Conservation (phyloP, 2,329 filamentous ascomycete genomes). For the Ilyonectria robusta region DNA sequence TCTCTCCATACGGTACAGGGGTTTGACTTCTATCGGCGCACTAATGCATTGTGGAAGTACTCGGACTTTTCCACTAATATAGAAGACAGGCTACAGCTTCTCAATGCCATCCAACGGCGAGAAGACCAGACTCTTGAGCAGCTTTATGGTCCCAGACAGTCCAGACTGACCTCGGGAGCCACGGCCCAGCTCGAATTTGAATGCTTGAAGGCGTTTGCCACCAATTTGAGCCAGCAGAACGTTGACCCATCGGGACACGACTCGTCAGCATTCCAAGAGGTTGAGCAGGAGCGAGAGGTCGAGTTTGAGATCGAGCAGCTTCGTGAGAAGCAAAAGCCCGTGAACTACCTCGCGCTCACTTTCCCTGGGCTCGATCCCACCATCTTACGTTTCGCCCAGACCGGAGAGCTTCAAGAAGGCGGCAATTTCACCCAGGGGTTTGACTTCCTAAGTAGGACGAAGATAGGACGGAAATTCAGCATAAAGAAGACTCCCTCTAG, state of each 20-base stretch:
- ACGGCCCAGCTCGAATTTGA: slow-evolving; percentile 2
- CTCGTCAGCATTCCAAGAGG: slow-evolving; percentile 71
- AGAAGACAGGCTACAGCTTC: slow-evolving; percentile 47
- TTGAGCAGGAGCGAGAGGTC: slow-evolving; percentile 71
- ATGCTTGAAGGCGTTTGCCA: not conserved
- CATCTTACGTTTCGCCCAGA: slow-evolving; percentile 61
- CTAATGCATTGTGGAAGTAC: slow-evolving; percentile 62
- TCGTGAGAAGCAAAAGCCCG: slow-evolving; percentile 66
- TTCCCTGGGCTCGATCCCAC: slow-evolving; percentile 64
- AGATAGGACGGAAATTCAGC: slow-evolving; percentile 52
- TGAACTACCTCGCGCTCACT: slow-evolving; percentile 54
- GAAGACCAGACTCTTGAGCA: slow-evolving; percentile 72
- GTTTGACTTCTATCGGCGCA: slow-evolving; percentile 70
- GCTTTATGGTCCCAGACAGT: slow-evolving; percentile 63
- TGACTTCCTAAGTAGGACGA: slow-evolving; percentile 54
- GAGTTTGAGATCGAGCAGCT: slow-evolving; percentile 71
- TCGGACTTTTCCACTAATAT: slow-evolving; percentile 56
- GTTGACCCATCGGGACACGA: slow-evolving; percentile 39
- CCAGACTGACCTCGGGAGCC: slow-evolving; percentile 11
- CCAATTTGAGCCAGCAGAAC: not conserved
- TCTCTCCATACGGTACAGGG: slow-evolving; percentile 73
- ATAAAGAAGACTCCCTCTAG: slow-evolving; percentile 23
- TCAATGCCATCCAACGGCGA: slow-evolving; percentile 56
- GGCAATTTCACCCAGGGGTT: slow-evolving; percentile 57
- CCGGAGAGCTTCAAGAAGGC: slow-evolving; percentile 52